Evolutionary conservation across 2,329 filamentous ascomycete genomes (phyloP), one percentile per base, ranked within the genome.

Genomic region (Penicillium italicum): DNA sequence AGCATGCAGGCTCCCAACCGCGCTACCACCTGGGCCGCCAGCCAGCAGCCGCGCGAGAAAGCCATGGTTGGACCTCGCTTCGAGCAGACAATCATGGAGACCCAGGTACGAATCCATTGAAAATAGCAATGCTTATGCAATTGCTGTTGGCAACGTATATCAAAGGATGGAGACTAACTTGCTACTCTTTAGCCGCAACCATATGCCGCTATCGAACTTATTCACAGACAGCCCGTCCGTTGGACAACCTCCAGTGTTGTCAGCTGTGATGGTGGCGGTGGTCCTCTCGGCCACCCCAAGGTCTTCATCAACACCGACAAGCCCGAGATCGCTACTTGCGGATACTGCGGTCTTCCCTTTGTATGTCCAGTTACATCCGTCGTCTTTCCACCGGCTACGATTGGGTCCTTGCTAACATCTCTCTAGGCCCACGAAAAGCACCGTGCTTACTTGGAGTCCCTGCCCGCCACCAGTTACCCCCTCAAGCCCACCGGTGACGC

Each of bases 231-330:
- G 76, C 93, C 92, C 20, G 94, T 99, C 34, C 84, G 85, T 74
- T 99, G 94, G 93, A 90, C 87, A 57, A 87, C 96, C 72, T 83
- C 90, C 61, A 84, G 86, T 59, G 76, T 89, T 46, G 93, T 95
- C 49, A 86, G 86, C 42, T 99, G 94, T 73, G 92, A 97, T 69
- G 94, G 94, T 56, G 94, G 93, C 56, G 92, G 92, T 64, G 94
- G 93, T 43, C 88, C 92, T 31, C 79, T 90, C 53, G 94, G 94
- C 41, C 94, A 99, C 75, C 94, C 94, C 47, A 85, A 85, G 70
- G 88, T 99, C 77, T 99, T 91, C 75, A 99, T 99, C 84, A 99
- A 99, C 78, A 87, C 89, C 64, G 94, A 99, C 78, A 97, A 97
- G 82, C 90, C 94, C 41, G 87, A 97, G 80, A 96, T 99, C 85